Base-by-base conservation (phyloP, 805 yeast genomes). In the Suhomyces pyralidae region DNA sequence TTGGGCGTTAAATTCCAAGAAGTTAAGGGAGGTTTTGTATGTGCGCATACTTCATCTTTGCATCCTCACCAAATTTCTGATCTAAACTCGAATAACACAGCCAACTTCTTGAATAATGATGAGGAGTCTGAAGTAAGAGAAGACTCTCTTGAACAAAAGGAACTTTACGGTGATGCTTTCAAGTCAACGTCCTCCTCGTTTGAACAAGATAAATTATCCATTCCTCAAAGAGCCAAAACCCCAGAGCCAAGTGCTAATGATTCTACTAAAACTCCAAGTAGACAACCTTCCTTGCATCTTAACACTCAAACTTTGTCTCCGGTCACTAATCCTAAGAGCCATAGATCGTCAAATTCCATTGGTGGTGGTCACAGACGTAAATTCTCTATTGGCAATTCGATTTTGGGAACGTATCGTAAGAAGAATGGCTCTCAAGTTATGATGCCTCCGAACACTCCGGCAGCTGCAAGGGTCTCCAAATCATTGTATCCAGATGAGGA, bases 21-120 rank as follows among this genome's bases (percentile, higher is more conserved):
- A 70, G 96, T 92, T 20, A 87, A 87, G 63, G 97, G 98, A 53
- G 98, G 97, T 0, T 92, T 93, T 67, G 81, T 90, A 22, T 92
- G 98, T 73, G 79, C 83, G 8, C 91, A 88, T 62, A 74, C 81
- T 34, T 80, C 86, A 42, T 81, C 84, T 3, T 74, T 76, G 52
- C 56, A 69, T 50, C 50, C 30, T 4, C 17, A 17, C 9, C 12
- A 20, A 7, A 19, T 9, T 8, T 22, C 34, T 5, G 62, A 55
- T 3, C 57, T 52, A 4, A 54, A 52, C 32, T 51, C 62, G 8
- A 58, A 60, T 36, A 51, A 57, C 14, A 58, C 60, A 1, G 54
- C 58, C 32, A 55, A 59, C 8, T 56, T 61, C 9, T 51, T 58
- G 34, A 61, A 60, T 34, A 48, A 52, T 7, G 51, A 48, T 20